Conservation (phyloP, 805 yeast species). For the Kregervanrija pseudodelftensis region DNA sequence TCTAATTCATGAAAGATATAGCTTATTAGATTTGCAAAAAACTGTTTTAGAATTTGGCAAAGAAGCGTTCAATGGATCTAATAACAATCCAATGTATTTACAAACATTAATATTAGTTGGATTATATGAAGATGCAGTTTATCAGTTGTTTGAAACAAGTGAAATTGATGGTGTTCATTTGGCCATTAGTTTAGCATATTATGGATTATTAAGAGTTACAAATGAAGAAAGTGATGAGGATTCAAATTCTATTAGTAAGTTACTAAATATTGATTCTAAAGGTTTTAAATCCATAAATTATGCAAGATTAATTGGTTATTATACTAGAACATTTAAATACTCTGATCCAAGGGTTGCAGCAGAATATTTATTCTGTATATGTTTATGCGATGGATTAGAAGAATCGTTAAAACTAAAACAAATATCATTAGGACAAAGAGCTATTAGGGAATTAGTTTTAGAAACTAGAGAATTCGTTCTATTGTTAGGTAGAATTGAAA, state of each 20-base stretch:
- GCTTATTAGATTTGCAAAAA: conserved; percentile 66
- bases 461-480: conserved; percentile 79
- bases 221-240: conserved; percentile 7
- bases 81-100: conserved; percentile 63
- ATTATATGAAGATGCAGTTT: conserved; percentile 72
- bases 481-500: conserved; percentile 75
- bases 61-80: conserved; percentile 56
- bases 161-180: conserved; percentile 88
- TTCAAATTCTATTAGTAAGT: conserved; percentile 4
- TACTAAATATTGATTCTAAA: conserved; percentile 28
- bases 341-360: conserved; percentile 87
- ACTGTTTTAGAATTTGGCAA: conserved; percentile 67
- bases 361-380: conserved; percentile 75
- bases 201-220: conserved; percentile 53
- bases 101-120: conserved; percentile 72
- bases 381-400: conserved; percentile 38
- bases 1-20: conserved; percentile 63
- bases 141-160: conserved; percentile 50
- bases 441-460: conserved; percentile 75
- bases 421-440: conserved; percentile 59
- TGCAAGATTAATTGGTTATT: conserved; percentile 67
- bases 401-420: conserved; percentile 32
- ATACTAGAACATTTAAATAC: conserved; percentile 73
- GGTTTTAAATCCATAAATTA: conserved; percentile 33
- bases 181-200: conserved; percentile 71